phyloP scores from a whole-genome alignment of 148 eudicot genomes.

The Spergularia bocconei region DNA sequence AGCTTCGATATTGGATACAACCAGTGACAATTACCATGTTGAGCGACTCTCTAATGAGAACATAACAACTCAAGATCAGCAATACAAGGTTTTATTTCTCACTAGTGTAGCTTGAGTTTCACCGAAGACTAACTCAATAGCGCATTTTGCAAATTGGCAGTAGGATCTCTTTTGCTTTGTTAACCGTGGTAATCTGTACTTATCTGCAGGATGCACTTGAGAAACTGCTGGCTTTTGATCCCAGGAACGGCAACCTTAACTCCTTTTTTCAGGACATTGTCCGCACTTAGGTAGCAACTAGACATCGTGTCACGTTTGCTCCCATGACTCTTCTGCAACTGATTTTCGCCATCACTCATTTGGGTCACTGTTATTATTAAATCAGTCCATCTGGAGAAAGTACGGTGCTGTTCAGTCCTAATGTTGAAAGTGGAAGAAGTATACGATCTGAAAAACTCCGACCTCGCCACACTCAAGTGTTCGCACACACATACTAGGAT shows the following conservation, averaged over 20 bases:
- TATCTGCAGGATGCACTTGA: slow-evolving; percentile 71
- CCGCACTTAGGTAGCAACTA: slow-evolving; percentile 16
- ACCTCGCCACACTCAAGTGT: no score
- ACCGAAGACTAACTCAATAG: background rate
- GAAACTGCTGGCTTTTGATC: slow-evolving; percentile 72
- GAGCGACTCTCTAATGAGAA: slow-evolving; percentile 51
- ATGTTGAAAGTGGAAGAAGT: no score
- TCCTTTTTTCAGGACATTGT: slow-evolving; percentile 59
- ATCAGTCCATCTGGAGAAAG: background rate
- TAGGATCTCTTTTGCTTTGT: background rate
- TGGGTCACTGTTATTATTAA: background rate
- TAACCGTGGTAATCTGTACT: background rate
- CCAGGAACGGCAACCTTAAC: slow-evolving; percentile 53
- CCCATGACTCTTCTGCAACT: background rate
- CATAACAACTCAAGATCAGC: slow-evolving; percentile 69
- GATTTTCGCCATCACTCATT: background rate
- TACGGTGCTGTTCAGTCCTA: no score
- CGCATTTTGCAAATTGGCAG: background rate
- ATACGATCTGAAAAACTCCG: no score
- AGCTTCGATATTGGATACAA: slow-evolving; percentile 48
- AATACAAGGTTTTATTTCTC: slow-evolving; percentile 56
- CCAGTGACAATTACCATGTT: slow-evolving; percentile 39
- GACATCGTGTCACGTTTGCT: background rate
- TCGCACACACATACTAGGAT: no score
- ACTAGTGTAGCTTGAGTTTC: background rate